A percentile compares a stretch with the other conserved stretches of the same genome.
Conservation (phyloP, 2,329 filamentous ascomycete genomes). For the Epichloe uncinata region DNA sequence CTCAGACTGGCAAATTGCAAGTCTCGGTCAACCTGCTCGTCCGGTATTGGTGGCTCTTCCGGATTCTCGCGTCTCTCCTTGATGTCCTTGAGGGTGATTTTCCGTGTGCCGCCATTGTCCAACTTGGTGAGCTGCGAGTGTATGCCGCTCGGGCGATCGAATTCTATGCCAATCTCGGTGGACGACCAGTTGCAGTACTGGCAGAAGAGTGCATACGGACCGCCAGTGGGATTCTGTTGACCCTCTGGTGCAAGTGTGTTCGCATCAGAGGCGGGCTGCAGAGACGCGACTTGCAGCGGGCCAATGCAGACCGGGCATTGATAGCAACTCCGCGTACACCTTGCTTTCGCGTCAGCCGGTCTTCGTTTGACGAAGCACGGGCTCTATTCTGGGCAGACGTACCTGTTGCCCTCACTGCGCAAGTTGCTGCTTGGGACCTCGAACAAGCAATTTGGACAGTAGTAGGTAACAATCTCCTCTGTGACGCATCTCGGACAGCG, state of each 20-base stretch:
- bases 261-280: constrained; percentile 43
- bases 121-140: constrained; percentile 65
- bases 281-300: constrained; percentile 59
- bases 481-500: constrained; percentile 83
- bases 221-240: constrained; percentile 19
- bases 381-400: constrained; percentile 10
- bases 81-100: constrained; percentile 36
- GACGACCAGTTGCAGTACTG: constrained; percentile 90
- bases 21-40: constrained; percentile 44
- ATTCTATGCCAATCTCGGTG: constrained; percentile 76
- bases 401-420: constrained; percentile 88
- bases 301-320: constrained; percentile 84
- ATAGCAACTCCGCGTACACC: constrained; percentile 89
- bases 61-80: constrained; percentile 36
- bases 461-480: constrained; percentile 91
- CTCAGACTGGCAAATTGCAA: constrained; percentile 63
- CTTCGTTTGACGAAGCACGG: neutral
- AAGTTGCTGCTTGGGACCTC: constrained; percentile 90
- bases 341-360: constrained; percentile 21
- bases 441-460: constrained; percentile 88
- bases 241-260: constrained; percentile 29
- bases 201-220: constrained; percentile 69
- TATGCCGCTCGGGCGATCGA: constrained; percentile 81
- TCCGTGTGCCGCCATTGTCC: constrained; percentile 43
- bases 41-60: constrained; percentile 23